These are phyloP conservation scores for Pyrenophora seminiperda DNA, from an alignment of 2,329 filamentous ascomycete genomes.

Conservation along the genomic window DNA sequence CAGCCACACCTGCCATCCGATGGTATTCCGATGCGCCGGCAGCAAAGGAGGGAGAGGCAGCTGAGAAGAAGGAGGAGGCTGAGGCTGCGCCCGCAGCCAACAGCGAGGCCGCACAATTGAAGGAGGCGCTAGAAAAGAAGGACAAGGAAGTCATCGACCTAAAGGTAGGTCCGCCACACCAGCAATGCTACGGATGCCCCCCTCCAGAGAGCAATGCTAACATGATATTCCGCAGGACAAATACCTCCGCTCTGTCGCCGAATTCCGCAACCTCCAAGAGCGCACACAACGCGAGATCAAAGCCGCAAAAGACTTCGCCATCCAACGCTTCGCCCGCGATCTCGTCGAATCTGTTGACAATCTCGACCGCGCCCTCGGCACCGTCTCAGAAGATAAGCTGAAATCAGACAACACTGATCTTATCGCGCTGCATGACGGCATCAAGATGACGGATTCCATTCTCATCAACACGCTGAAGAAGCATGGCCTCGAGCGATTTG, in stretches of 20 bases:
- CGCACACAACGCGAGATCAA: constrained; percentile 90
- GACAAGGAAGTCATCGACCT: constrained; percentile 76
- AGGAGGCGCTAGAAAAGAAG: constrained; percentile 73
- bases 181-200: not conserved
- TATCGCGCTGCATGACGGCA: constrained; percentile 78
- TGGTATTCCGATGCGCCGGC: constrained; percentile 57
- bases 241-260: constrained; percentile 90
- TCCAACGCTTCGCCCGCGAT: constrained; percentile 92
- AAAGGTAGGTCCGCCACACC: constrained; percentile 66
- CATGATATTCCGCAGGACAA: constrained; percentile 69
- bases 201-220: not conserved
- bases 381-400: constrained; percentile 77
- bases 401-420: constrained; percentile 72
- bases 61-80: constrained; percentile 55
- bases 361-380: constrained; percentile 86
- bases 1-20: constrained; percentile 41
- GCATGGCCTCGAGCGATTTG: constrained; percentile 89
- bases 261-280: constrained; percentile 97
- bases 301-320: constrained; percentile 85
- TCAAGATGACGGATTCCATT: constrained; percentile 94
- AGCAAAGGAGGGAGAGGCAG: constrained; percentile 48
- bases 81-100: constrained; percentile 36
- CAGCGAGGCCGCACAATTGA: constrained; percentile 47
- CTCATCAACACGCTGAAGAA: constrained; percentile 87
- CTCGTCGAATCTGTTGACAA: constrained; percentile 96